These are phyloP conservation scores for Lolium rigidum DNA, from an alignment of 176 grass and related monocot species.

Conservation along the genomic window DNA sequence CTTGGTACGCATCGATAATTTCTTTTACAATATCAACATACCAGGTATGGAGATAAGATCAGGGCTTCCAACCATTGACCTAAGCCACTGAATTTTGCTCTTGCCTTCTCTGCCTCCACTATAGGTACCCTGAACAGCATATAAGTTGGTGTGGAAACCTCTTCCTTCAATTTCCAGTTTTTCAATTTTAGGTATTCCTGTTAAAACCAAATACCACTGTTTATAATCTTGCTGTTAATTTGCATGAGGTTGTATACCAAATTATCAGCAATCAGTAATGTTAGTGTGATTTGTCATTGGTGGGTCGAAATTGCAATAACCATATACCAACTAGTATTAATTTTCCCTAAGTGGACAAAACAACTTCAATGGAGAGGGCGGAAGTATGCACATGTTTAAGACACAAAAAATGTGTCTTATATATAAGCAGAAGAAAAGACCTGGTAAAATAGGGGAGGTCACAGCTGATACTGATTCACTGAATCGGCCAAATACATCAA, in stretches of 20 bases:
- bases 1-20: neutral
- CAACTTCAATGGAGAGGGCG: conserved; percentile 16
- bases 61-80: conserved; percentile 94
- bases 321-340: conserved; percentile 5
- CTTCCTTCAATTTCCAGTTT: conserved; percentile 99
- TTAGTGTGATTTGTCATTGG: conserved; percentile 27
- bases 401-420: conserved; percentile 1
- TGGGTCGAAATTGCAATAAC: conserved; percentile 14
- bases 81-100: conserved; percentile 97
- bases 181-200: conserved; percentile 89
- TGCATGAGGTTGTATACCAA: conserved; percentile 6
- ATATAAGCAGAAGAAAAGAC: conserved; percentile 51
- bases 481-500: conserved; percentile 89
- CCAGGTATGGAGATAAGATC: conserved; percentile 99
- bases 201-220: conserved; percentile 35
- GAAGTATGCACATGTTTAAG: neutral
- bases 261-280: conserved; percentile 6
- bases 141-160: conserved; percentile 94
- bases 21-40: conserved; percentile 41
- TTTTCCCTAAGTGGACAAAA: conserved; percentile 35
- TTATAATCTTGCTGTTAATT: conserved; percentile 32
- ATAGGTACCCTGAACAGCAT: conserved; percentile 77
- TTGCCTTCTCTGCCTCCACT: conserved; percentile 96
- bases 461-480: conserved; percentile 69
- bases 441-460: conserved; percentile 80